A percentile compares a stretch with the other conserved stretches of the same genome.
Evolutionary conservation across 2,329 filamentous ascomycete species (phyloP).

Genomic region (Xylaria hypoxylon): DNA sequence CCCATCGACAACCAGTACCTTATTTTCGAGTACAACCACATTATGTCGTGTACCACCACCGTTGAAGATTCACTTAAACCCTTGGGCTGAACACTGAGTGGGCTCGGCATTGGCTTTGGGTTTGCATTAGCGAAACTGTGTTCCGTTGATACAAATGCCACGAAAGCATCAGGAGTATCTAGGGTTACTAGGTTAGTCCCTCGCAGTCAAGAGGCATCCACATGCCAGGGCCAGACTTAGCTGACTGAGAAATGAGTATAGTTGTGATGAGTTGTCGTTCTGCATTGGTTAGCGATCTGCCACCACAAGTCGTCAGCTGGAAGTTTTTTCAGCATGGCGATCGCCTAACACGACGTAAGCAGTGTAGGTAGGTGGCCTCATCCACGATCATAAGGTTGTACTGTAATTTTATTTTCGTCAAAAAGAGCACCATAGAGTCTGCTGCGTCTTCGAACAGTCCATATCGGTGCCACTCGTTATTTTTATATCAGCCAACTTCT

Average conservation of each 20-base stretch:
- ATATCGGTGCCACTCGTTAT: not conserved
- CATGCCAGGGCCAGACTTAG: not conserved
- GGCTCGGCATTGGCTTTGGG: not conserved
- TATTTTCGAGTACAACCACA: too few relatives aligned
- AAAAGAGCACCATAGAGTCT: constrained; percentile 1
- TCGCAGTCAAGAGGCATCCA: not conserved
- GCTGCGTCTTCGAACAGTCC: not conserved
- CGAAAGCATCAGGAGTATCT: not conserved
- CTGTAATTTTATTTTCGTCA: too few relatives aligned
- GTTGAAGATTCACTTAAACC: not conserved
- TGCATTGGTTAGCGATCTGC: not conserved
- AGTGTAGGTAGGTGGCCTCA: not conserved
- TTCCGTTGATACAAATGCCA: not conserved
- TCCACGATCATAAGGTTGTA: not conserved
- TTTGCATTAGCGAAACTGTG: not conserved
- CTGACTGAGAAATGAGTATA: not conserved
- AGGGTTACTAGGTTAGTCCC: not conserved
- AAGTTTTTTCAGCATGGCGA: too few relatives aligned
- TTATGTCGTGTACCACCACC: not conserved
- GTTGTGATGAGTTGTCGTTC: not conserved
- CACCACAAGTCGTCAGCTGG: not conserved
- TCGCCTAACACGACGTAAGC: not conserved
- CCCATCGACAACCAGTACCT: too few relatives aligned
- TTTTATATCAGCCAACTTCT: not conserved
- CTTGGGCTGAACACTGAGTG: not conserved